Evolutionary conservation across 2,329 filamentous ascomycete species (phyloP).

Genomic region (Pleurostoma richardsiae): DNA sequence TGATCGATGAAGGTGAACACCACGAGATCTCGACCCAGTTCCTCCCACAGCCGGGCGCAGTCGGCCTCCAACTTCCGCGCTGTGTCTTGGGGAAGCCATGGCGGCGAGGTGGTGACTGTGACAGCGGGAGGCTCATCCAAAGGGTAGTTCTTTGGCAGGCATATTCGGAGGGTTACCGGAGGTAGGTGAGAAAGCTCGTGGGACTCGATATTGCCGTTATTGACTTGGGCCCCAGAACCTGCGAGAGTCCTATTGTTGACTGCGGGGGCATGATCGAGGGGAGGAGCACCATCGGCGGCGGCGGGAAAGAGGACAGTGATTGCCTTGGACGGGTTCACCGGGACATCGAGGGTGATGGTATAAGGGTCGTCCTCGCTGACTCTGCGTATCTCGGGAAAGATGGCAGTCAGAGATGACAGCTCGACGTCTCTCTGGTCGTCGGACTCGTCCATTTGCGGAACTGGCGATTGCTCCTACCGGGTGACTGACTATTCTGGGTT

Average conservation of each 20-base stretch:
- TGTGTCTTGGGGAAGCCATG: conserved; percentile 49
- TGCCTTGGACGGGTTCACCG: conserved; percentile 48
- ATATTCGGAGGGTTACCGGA: conserved; percentile 46
- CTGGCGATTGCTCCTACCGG: not conserved
- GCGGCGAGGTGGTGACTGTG: conserved; percentile 45
- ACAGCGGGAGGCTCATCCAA: conserved; percentile 43
- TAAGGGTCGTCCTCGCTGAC: conserved; percentile 35
- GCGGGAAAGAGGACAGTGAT: conserved; percentile 55
- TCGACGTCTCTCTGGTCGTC: conserved; percentile 53
- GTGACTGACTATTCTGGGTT: conserved; percentile 3
- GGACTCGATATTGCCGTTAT: conserved; percentile 29
- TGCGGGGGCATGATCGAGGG: conserved; percentile 5
- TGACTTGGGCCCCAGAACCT: not conserved
- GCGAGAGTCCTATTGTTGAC: conserved; percentile 4
- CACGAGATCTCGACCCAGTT: conserved; percentile 53
- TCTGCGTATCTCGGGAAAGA: conserved; percentile 59
- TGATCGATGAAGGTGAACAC: conserved; percentile 61
- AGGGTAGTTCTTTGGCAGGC: conserved; percentile 55
- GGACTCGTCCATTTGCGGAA: conserved; percentile 19
- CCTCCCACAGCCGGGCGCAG: conserved; percentile 54
- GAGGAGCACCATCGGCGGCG: conserved; percentile 25
- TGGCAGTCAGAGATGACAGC: conserved; percentile 56
- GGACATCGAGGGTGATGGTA: conserved; percentile 51
- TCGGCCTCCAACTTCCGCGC: conserved; percentile 46
- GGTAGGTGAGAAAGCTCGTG: conserved; percentile 54